Evolutionary conservation across 2,329 filamentous ascomycete species (phyloP), one percentile per base, ranked within the genome.

Genomic region (Apiospora saccharicola): DNA sequence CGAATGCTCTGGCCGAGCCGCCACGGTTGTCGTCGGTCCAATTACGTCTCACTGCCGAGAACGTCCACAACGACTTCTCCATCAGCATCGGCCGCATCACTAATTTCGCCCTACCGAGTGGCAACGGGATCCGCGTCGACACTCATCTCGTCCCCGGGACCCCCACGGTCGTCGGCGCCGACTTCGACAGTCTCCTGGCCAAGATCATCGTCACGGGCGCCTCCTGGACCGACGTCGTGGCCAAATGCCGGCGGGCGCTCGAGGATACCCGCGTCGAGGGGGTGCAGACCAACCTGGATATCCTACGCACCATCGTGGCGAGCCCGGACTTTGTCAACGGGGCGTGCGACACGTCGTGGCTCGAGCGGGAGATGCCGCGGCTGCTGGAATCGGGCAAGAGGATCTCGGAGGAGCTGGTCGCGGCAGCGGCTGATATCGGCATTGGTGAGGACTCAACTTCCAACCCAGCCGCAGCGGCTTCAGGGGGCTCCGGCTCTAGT

Each of bases 81-180:
- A 80, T 92, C 2, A 90, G 88, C 46, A 88, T 91, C 67, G 90
- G 90, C 47, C 90, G 89, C 71, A 86, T 91, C 22, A 85, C 82
- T 0, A 82, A 84, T 0, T 88, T 90, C 67, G 80, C 82, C 10
- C 86, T 91, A 3, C 90, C 90, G 0, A 81, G 80, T 1, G 90
- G 90, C 1, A 88, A 90, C 73, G 90, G 90, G 0, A 82, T 90
- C 16, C 80, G 89, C 26, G 82, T 90, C 3, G 89, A 91, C 73
- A 90, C 87, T 0, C 85, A 89, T 74, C 79, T 91, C 1, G 80
- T 85, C n/a, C 78, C 79, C 14, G 80, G 81, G 0, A 80, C 81
- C 1, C 78, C 82, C 0, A 80, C 84, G 0, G 78, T 88, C 5
- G 82, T 91, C 0, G 85, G 86, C 0, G 82, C 87, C 0, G 86